These are phyloP conservation scores for Macrocystidia cucumis DNA, from an alignment of 1,284 basidiomycete genomes.

Conservation along the genomic window DNA sequence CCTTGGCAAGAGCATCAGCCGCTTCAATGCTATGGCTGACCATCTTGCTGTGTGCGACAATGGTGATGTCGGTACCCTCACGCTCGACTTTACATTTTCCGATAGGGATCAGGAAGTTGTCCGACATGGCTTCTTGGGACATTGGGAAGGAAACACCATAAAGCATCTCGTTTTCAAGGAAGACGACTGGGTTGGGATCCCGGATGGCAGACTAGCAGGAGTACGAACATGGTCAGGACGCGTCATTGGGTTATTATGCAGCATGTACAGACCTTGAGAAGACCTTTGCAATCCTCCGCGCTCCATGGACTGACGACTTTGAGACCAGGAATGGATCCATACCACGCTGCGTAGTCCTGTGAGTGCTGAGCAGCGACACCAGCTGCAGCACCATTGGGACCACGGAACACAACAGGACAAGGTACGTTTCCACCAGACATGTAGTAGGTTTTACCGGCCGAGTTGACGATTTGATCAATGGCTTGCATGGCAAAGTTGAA, in stretches of 20 bases:
- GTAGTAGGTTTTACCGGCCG: conserved; percentile 99
- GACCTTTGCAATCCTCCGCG: conserved; percentile 96
- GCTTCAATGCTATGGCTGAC: conserved; percentile 90
- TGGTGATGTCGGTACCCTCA: conserved; percentile 87
- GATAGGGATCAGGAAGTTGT: conserved; percentile 92
- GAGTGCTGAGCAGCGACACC: conserved; percentile 96
- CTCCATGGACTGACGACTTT: conserved; percentile 98
- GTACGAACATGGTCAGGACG: conserved; percentile 2
- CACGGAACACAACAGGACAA: conserved; percentile 98
- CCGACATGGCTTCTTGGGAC: conserved; percentile 90
- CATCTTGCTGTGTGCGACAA: conserved; percentile 97
- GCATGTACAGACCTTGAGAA: conserved; percentile 71
- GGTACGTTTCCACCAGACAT: conserved; percentile 99
- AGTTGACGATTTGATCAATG: conserved; percentile 99
- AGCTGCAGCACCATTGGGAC: conserved; percentile 96
- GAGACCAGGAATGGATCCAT: conserved; percentile 92
- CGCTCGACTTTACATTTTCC: conserved; percentile 98
- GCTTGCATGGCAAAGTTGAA: conserved; percentile 97
- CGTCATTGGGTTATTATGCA: conserved; percentile 2
- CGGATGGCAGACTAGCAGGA: conserved; percentile 80
- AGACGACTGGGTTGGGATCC: conserved; percentile 96
- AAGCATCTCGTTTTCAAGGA: conserved; percentile 99
- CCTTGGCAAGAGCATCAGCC: conserved; percentile 88
- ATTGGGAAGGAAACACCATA: conserved; percentile 97
- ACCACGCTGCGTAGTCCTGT: conserved; percentile 92